A percentile compares a stretch with the other conserved stretches of the same genome.
These are phyloP conservation scores for Calonectria honghensis DNA, from an alignment of 2,329 filamentous ascomycete genomes.

Conservation along the genomic window DNA sequence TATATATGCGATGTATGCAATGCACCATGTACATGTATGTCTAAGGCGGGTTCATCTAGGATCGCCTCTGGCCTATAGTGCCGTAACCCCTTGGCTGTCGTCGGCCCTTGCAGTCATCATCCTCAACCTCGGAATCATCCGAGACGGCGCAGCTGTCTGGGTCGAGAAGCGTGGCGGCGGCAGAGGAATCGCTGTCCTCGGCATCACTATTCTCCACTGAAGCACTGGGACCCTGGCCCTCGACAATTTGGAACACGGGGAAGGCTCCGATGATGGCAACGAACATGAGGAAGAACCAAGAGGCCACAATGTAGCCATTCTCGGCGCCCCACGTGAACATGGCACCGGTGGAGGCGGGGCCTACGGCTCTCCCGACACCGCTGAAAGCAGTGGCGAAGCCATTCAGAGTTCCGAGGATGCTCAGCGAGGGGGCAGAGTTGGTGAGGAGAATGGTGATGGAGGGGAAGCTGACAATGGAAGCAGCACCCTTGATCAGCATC, in stretches of 20 bases:
- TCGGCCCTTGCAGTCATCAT: conserved; percentile 41
- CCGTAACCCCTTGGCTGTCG: conserved; percentile 45
- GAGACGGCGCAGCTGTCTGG: conserved; percentile 48
- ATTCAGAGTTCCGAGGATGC: conserved; percentile 89
- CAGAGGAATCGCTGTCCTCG: conserved; percentile 46
- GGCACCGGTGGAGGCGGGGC: conserved; percentile 83
- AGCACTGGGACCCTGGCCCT: conserved; percentile 80
- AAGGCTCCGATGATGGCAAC: conserved; percentile 80
- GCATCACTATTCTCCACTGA: conserved; percentile 59
- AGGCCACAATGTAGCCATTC: conserved; percentile 83
- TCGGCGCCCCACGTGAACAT: conserved; percentile 86
- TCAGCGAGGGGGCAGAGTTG: conserved; percentile 85
- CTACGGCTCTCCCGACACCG: conserved; percentile 85
- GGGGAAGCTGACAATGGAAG: conserved; percentile 90
- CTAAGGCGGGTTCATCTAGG: background rate
- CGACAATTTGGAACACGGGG: conserved; percentile 83
- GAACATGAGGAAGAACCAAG: conserved; percentile 86
- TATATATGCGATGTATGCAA: background rate
- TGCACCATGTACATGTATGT: background rate
- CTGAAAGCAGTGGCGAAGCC: conserved; percentile 90
- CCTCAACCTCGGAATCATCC: conserved; percentile 50
- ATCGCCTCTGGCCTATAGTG: conserved; percentile 43
- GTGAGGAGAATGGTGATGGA: conserved; percentile 93
- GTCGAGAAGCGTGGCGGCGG: conserved; percentile 47
- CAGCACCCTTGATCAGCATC: conserved; percentile 84